These are phyloP conservation scores for Calophaca sinica DNA, from an alignment of 306 rosid species.

Conservation along the genomic window DNA sequence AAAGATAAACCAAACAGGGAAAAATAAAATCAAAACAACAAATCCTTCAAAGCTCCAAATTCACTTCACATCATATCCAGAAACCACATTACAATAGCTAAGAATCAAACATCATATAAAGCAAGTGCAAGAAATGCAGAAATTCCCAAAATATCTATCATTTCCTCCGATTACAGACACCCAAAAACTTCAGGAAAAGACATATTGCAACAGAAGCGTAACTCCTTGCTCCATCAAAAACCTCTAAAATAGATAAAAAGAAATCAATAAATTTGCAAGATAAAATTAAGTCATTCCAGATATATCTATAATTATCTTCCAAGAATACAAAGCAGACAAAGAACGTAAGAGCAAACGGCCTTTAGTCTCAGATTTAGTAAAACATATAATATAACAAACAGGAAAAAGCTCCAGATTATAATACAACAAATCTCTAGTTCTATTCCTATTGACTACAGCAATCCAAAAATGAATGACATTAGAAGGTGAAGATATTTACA, in stretches of 20 bases:
- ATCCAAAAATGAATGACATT: background rate
- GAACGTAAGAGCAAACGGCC: slow-evolving; percentile 12
- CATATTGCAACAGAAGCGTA: background rate
- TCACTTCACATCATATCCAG: background rate
- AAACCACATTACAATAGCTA: slow-evolving; percentile 23
- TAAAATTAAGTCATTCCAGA: slow-evolving; percentile 22
- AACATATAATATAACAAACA: background rate
- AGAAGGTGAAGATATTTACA: slow-evolving; percentile 8
- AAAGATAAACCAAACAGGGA: background rate
- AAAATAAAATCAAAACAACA: too few relatives aligned
- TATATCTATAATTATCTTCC: slow-evolving; percentile 10
- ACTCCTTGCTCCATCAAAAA: slow-evolving; percentile 15
- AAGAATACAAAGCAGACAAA: slow-evolving; percentile 7
- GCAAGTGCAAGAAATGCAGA: slow-evolving; percentile 20
- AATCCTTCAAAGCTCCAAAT: slow-evolving; percentile 26
- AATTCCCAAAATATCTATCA: slow-evolving; percentile 14
- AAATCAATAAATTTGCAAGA: slow-evolving; percentile 33
- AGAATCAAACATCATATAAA: slow-evolving; percentile 30
- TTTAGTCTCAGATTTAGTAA: slow-evolving; percentile 17
- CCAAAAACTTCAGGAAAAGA: slow-evolving; percentile 20
- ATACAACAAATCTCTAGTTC: slow-evolving; percentile 10
- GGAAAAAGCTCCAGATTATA: slow-evolving; percentile 9
- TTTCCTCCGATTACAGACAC: slow-evolving; percentile 28
- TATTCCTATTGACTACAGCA: slow-evolving; percentile 18
- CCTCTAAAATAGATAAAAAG: slow-evolving; percentile 28